Conservation (phyloP, 768 basidiomycete species). For the Lentinula sp. region DNA sequence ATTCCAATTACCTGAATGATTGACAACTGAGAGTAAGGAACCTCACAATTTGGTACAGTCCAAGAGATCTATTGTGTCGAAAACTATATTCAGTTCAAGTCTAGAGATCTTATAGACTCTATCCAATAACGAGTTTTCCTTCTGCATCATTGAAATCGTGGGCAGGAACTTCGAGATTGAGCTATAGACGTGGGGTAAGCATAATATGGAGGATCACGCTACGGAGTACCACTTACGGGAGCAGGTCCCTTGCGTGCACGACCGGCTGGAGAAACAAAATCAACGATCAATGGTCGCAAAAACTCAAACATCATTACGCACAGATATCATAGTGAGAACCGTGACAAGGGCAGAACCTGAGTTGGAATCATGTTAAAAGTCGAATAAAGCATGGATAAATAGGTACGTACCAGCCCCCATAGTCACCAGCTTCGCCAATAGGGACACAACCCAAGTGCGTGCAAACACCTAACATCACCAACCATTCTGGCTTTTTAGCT, state of each 20-base stretch:
- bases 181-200: constrained; percentile 30
- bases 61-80: neutral
- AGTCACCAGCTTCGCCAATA: constrained; percentile 96
- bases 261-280: constrained; percentile 51
- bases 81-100: neutral
- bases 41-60: neutral
- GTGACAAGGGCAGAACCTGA: constrained; percentile 95
- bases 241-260: constrained; percentile 96
- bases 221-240: constrained; percentile 52
- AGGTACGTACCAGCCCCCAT: constrained; percentile 84
- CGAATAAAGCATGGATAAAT: neutral
- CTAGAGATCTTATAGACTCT: constrained; percentile 13
- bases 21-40: neutral
- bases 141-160: constrained; percentile 87
- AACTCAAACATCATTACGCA: constrained; percentile 28
- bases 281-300: neutral
- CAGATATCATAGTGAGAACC: constrained; percentile 98
- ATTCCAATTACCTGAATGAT: neutral
- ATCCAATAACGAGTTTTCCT: constrained; percentile 85
- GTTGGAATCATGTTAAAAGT: neutral
- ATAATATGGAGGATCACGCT: neutral
- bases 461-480: constrained; percentile 89
- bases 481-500: constrained; percentile 94
- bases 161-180: constrained; percentile 91
- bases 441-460: constrained; percentile 99